Percentiles rank a stretch among this genome's conserved stretches.
phyloP scores from a whole-genome alignment of 331 rosid species.

The Stylosanthes scabra region DNA sequence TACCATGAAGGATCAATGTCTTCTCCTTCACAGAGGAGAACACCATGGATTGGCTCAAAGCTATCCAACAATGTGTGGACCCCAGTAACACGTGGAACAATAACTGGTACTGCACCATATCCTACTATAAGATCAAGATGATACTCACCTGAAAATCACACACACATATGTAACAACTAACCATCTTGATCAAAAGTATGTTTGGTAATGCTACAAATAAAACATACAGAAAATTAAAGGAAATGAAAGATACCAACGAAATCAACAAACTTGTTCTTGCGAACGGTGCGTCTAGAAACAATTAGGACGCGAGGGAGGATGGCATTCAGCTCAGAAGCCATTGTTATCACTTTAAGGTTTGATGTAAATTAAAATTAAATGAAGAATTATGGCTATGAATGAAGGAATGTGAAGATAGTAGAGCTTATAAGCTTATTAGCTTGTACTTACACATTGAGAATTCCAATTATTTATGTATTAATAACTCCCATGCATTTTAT shows the following conservation, averaged over 20 bases:
- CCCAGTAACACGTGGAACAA: constrained; percentile 86
- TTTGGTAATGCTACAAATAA: too few relatives aligned
- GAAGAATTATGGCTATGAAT: neutral
- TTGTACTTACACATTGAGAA: neutral
- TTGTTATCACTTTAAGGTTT: neutral
- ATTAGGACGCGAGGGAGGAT: constrained; percentile 92
- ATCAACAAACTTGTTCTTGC: constrained; percentile 96
- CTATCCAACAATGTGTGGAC: constrained; percentile 77
- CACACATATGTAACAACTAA: neutral
- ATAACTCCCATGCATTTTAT: too few relatives aligned
- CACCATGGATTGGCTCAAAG: constrained; percentile 98
- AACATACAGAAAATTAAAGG: neutral
- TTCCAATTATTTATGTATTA: neutral
- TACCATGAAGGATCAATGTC: constrained; percentile 91
- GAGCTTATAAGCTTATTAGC: neutral
- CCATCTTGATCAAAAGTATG: neutral
- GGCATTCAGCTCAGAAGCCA: constrained; percentile 77
- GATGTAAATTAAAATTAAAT: neutral
- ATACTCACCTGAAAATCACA: constrained; percentile 66
- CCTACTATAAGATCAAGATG: constrained; percentile 89
- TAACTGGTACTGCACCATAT: constrained; percentile 86
- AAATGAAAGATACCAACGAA: constrained; percentile 68
- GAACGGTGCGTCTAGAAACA: constrained; percentile 91
- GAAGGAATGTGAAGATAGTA: neutral
- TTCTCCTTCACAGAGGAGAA: constrained; percentile 92